phyloP scores from a whole-genome alignment of 2,329 filamentous ascomycete genomes.

The Neofusicoccum ribis region DNA sequence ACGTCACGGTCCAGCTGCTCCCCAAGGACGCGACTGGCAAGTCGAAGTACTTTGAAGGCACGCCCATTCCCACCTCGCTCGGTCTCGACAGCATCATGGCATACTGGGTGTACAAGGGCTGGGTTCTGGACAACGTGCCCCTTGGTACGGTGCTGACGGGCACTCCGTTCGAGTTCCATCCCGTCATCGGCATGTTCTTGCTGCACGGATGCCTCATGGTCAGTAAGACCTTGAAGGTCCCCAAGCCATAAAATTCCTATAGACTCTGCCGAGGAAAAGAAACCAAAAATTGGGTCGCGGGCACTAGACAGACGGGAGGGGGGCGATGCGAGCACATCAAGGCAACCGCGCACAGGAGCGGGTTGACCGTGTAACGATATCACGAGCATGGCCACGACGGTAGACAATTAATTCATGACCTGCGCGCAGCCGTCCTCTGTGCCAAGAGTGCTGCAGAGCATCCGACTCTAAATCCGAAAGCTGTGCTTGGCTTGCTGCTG shows the following conservation, averaged over 20 bases:
- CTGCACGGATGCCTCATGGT: conserved; percentile 93
- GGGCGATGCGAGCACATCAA: neutral
- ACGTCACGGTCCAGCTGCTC: conserved; percentile 85
- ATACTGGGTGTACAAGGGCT: conserved; percentile 80
- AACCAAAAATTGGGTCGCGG: neutral
- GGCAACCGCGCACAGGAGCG: neutral
- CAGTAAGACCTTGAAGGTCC: conserved; percentile 91
- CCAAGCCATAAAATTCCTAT: conserved; percentile 63
- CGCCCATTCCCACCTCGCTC: conserved; percentile 89
- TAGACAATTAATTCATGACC: conserved; percentile 18
- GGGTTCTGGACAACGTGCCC: conserved; percentile 78
- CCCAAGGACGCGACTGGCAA: conserved; percentile 93
- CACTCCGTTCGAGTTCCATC: conserved; percentile 77
- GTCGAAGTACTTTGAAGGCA: conserved; percentile 94
- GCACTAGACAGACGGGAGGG: conserved; percentile 1
- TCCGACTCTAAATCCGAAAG: neutral
- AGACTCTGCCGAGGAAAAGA: neutral
- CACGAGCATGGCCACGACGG: conserved; percentile 14
- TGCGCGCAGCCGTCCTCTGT: neutral
- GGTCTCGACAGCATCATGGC: conserved; percentile 81
- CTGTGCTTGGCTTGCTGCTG: neutral
- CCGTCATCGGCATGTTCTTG: conserved; percentile 76
- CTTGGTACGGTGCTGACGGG: conserved; percentile 69
- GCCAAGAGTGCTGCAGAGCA: neutral
- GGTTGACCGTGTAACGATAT: conserved; percentile 14